Evolutionary conservation across 2,329 filamentous ascomycete species (phyloP), one percentile per base, ranked within the genome.

Genomic region (Colletotrichum shisoi): DNA sequence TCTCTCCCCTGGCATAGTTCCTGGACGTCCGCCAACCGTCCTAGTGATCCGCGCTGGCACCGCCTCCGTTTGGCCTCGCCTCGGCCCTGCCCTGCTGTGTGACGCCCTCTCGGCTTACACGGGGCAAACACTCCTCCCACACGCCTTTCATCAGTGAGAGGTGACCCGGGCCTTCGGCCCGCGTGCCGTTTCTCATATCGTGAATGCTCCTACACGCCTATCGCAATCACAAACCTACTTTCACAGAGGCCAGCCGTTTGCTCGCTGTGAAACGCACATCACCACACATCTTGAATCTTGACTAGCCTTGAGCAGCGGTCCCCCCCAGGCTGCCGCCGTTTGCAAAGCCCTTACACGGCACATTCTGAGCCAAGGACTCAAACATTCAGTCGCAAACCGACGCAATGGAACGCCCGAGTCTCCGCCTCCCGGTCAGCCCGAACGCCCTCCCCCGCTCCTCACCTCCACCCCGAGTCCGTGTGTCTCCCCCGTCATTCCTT

Each of bases 391-490:
- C 19, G 24, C 54, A 64, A 67, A 64, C 61, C 24, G 46, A 49
- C 21, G 34, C 48, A 39, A 49, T 49, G 53, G 54, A 44, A 58
- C 61, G 27, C 54, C 27, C 54, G 7, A 37, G 24, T 19, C 44
- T 34, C 64, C 37, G 54, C 64, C 42, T 24, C 54, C 61, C 64
- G 61, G 61, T 21, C 37, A 64, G 54, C 61, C 64, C 64, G 64
- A 64, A 40, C 45, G 34, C 42, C 62, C 57, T 27, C 46, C n/a
- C 37, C 46, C 19, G 45, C 57, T 61, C 40, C 57, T 24, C 24
- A 24, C 24, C 4, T 27, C 24, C 24, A 27, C 24, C 4, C 24
- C 48, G 31, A 31, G 40, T 44, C 44, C 21, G 45, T 40, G 19
- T 42, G 24, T 40, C 44, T 27, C 56, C 24, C 24, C 24, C 24